Evolutionary conservation across 2,329 filamentous ascomycete species (phyloP), one percentile per base, ranked within the genome.

Genomic region (Thelonectria discophora): DNA sequence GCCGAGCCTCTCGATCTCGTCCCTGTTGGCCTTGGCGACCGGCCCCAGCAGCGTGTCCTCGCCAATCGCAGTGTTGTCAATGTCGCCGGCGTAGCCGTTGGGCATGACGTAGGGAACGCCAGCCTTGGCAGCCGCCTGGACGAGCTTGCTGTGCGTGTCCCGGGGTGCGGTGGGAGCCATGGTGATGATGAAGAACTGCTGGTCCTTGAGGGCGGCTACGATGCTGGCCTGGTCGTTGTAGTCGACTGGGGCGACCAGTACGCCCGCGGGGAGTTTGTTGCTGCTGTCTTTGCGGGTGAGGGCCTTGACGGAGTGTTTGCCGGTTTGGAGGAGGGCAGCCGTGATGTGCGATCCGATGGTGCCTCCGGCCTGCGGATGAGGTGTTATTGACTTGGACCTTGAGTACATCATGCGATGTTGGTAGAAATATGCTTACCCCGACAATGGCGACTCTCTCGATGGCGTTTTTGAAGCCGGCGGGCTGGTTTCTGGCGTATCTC

Each of bases 101-200:
- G 85, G 84, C 72, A 87, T 77, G 54, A 87, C 63, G 66, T 81
- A 86, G 0, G 77, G 75, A 2, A 87, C 78, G 0, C 80, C 80
- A 0, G 84, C 82, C 58, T 82, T 79, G 20, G 76, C 80, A 1
- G 85, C 84, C 0, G 84, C 85, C 11, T 75, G 71, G 61, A 84
- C 72, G 11, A 86, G 74, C 56, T 80, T 81, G 56, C 62, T 68
- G 18, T 85, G 79, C 1, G 76, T 76, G 34, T 81, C 81, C 0
- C 58, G 69, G 0, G 81, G 76, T 0, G 81, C 81, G 0, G 60
- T 66, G 2, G 75, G 73, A 7, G 77, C 67, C 57, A 86, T 69
- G 30, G 83, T 82, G 65, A 87, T 85, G 67, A 85, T 78, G 3
- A 86, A 73, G 11, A 80, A 79, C n/a, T 89, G 78, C 63, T 88